A percentile compares a stretch with the other conserved stretches of the same genome.
phyloP scores from a whole-genome alignment of 1,284 basidiomycete genomes.

The Pisolithus thermaeus region DNA sequence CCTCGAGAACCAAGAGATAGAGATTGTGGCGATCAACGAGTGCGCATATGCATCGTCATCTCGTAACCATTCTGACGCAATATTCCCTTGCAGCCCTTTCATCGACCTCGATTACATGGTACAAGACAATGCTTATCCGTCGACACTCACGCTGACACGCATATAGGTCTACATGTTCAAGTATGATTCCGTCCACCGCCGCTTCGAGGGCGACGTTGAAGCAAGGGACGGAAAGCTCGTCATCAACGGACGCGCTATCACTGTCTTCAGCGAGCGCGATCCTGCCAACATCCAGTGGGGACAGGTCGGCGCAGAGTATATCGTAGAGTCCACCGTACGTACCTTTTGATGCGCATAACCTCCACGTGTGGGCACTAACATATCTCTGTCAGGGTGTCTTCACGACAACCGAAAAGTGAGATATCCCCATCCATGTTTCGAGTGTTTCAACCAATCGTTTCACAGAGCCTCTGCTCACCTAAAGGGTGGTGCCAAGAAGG shows the following conservation, averaged over 20 bases:
- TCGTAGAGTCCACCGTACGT: constrained; percentile 90
- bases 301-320: constrained; percentile 80
- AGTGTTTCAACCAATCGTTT: background rate
- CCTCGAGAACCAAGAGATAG: constrained; percentile 68
- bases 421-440: constrained; percentile 1
- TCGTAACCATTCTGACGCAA: background rate
- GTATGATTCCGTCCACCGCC: constrained; percentile 97
- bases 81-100: constrained; percentile 13
- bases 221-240: constrained; percentile 87
- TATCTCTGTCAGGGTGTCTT: constrained; percentile 76
- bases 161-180: constrained; percentile 98
- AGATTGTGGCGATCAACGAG: constrained; percentile 90
- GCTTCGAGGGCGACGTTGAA: constrained; percentile 86
- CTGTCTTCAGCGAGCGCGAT: constrained; percentile 85
- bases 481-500: constrained; percentile 99
- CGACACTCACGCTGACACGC: background rate
- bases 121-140: constrained; percentile 9
- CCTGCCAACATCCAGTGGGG: constrained; percentile 87
- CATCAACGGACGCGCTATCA: constrained; percentile 79
- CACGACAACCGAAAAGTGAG: constrained; percentile 85
- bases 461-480: constrained; percentile 86
- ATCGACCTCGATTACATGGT: constrained; percentile 90
- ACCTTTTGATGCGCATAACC: background rate
- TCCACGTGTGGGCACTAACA: constrained; percentile 3
- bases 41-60: constrained; percentile 34